Base-by-base conservation (phyloP, 805 yeast species). In the Cyberlindnera euphorbiae region DNA sequence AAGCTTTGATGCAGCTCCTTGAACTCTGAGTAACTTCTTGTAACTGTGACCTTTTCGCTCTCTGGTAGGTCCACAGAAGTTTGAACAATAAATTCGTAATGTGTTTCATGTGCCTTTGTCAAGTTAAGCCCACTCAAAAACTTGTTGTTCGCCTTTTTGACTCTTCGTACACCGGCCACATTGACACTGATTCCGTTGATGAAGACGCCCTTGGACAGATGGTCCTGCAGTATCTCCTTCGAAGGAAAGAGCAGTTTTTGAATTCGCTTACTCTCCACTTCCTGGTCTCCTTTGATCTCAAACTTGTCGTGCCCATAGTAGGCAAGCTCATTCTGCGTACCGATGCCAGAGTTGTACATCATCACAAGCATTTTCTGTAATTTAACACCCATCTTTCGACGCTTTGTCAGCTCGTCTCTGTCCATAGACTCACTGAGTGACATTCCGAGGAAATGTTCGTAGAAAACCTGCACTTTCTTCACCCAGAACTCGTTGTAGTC, bases 401-500 rank as follows among this genome's bases (percentile, higher is more conserved):
- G 67, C 51, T 93, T 81, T 3, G 87, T 75, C n/a, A 75, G 63
- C 42, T 82, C 86, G 12, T 78, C 81, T 22, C 96, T 66, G 47
- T 86, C 96, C 28, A 75, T 74, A 17, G 89, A 73, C 39, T 78
- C 73, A 44, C 88, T 78, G 33, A 90, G 75, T 28, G 77, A 75
- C 55, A 85, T 77, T 15, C 69, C 62, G 58, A 84, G 81, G 62
- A 93, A 79, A 37, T 80, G 73, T 53, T 88, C 95, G 52, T 82
- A 74, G 52, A 89, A 86, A 17, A 79, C 79, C 59, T 89, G 96
- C 0, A 88, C 79, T 32, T 81, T 79, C 30, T 64, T 67, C 33
- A 75, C 75, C 96, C 97, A 90, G 52, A 90, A 85, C 33, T 76
- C 75, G 28, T 72, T 71, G 29, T 73, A 69, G 27, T 69, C 61